Evolutionary conservation across 78 protist genomes (phyloP).

Genomic region (Planoprotostelium fungivorum): DNA sequence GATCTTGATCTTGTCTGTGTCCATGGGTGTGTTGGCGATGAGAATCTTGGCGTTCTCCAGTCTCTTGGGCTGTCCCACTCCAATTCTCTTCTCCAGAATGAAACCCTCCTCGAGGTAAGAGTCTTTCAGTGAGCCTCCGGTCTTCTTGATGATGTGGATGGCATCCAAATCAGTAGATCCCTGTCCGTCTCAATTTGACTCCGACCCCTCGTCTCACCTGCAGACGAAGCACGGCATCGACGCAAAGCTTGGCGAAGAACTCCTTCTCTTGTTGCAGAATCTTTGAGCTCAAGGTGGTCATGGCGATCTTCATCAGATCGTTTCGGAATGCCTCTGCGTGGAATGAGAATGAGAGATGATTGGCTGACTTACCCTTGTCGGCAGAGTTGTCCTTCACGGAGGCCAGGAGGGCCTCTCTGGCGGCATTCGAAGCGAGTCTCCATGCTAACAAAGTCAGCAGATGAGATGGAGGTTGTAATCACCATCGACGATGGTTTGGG

Average conservation of each 20-base stretch:
- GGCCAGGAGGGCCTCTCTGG: conserved; percentile 71
- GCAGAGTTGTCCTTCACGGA: conserved; percentile 58
- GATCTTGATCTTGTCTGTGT: conserved; percentile 99
- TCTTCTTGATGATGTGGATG: conserved; percentile 93
- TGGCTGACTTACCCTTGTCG: conserved; percentile 31
- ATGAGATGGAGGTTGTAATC: too few relatives aligned
- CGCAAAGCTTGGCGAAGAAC: conserved; percentile 91
- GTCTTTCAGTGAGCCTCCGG: conserved; percentile 89
- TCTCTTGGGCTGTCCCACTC: conserved; percentile 95
- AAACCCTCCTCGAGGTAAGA: conserved; percentile 97
- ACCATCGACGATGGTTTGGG: conserved; percentile 94
- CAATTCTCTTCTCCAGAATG: conserved; percentile 94
- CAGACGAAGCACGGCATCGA: conserved; percentile 94
- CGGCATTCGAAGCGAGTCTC: conserved; percentile 82
- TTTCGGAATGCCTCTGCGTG: conserved; percentile 67
- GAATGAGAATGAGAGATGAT: neutral
- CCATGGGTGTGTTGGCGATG: conserved; percentile 99
- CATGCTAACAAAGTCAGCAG: conserved; percentile 14
- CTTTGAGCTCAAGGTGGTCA: conserved; percentile 96
- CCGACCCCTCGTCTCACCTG: neutral
- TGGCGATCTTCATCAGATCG: conserved; percentile 93
- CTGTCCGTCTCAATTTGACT: conserved; percentile 7
- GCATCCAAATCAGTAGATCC: conserved; percentile 67
- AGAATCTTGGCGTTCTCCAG: conserved; percentile 90
- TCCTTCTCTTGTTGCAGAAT: conserved; percentile 79